A percentile compares a stretch with the other conserved stretches of the same genome.
Evolutionary conservation across 305 asterid species (phyloP).

Genomic region (Fraxinus greggii): DNA sequence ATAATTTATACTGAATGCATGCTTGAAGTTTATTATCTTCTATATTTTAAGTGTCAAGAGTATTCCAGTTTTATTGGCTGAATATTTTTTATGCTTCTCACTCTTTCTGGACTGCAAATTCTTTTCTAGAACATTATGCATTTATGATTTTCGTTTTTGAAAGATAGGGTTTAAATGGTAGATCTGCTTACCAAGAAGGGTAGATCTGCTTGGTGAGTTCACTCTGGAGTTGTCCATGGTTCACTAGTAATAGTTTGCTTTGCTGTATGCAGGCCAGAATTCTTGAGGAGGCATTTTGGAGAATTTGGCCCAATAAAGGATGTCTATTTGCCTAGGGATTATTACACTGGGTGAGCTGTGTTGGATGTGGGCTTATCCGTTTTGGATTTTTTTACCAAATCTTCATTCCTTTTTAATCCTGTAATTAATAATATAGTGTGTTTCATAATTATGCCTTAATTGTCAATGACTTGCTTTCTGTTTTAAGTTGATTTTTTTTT

Average conservation of each 20-base stretch:
- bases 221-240: background rate
- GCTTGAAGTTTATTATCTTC: background rate
- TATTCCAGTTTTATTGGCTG: background rate
- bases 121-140: background rate
- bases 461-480: background rate
- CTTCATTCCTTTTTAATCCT: background rate
- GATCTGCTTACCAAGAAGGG: background rate
- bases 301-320: conserved; percentile 90
- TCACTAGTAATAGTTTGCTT: background rate
- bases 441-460: background rate
- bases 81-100: background rate
- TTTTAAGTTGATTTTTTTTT: background rate
- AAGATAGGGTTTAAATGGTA: background rate
- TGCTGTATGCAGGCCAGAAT: conserved; percentile 61
- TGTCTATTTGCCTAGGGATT: conserved; percentile 83
- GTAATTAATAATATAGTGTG: background rate
- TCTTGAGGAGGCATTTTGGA: conserved; percentile 80
- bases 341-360: conserved; percentile 87
- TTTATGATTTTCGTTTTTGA: background rate
- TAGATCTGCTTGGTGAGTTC: background rate
- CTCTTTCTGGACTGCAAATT: background rate
- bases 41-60: background rate
- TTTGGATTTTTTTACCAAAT: background rate
- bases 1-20: background rate
- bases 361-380: background rate